Evolutionary conservation across 495 filamentous ascomycete species (phyloP), one percentile per base, ranked within the genome.

Genomic region (Saxispiralis lemnorum): DNA sequence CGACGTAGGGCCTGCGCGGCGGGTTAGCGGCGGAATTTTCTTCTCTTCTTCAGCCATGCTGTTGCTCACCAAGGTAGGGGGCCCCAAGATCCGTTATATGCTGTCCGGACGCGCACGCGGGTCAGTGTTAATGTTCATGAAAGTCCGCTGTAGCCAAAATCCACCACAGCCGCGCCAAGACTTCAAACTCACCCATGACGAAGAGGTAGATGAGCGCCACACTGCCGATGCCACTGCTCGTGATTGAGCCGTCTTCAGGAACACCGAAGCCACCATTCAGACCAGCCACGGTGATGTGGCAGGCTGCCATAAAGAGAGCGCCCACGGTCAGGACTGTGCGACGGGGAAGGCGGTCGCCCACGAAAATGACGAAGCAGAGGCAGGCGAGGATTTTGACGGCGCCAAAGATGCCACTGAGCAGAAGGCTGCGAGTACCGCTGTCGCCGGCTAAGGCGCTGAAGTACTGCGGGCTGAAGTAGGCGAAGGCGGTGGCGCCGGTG

Each of bases 401-500:
- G 17, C 49, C 44, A 31, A 48, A 54, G 42, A 55, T 48, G 13
- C 46, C 49, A 18, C 47, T 51, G 16, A 51, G 43, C 12, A 52
- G 49, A 1, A 53, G 47, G n/a, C 35, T 46, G 24, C 24, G 42
- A 10, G 43, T 47, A 20, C 46, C 49, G 14, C 43, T 44, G 45
- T 45, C 39, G 44, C 51, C 54, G 24, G 55, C 54, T 1, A 59
- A 41, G 9, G 51, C 37, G 41, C 54, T 57, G 43, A 59, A 59
- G 42, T 55, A 57, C 39, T 59, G 56, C 14, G 56, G 49, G 2
- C 43, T 47, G 39, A 51, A 59, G 50, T 57, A 57, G 15, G 54
- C 55, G 38, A 59, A 57, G 11, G 53, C 50, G 1, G 60, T 64
- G 2, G 58, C 59, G 4, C 64, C 63, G 13, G 48, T 65, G 11